Evolutionary conservation across 2,329 filamentous ascomycete genomes (phyloP).

Genomic region (Septoria linicola): DNA sequence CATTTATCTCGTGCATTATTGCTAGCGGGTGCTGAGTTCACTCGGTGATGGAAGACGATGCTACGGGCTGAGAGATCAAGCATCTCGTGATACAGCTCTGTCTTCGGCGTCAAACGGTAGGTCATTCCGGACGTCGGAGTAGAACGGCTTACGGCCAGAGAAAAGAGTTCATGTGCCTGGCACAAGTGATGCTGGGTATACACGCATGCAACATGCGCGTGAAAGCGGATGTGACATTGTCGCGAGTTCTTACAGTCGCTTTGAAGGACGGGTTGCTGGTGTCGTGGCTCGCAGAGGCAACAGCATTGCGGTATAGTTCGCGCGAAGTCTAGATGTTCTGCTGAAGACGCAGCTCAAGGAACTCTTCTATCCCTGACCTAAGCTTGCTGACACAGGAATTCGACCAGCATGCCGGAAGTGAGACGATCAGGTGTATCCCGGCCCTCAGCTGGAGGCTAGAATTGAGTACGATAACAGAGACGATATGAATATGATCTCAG

Average conservation of each 20-base stretch:
- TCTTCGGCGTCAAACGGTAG: neutral
- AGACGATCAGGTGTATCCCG: neutral
- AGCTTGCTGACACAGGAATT: neutral
- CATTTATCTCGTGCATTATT: too few relatives aligned
- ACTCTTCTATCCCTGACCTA: neutral
- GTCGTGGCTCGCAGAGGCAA: too few relatives aligned
- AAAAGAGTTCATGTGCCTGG: neutral
- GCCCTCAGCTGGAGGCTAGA: neutral
- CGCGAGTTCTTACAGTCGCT: neutral
- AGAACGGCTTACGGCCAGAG: constrained; percentile 1
- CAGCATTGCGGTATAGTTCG: too few relatives aligned
- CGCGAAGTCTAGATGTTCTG: too few relatives aligned
- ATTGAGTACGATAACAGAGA: neutral
- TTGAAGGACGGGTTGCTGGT: too few relatives aligned
- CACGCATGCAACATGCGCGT: neutral
- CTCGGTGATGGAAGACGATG: too few relatives aligned
- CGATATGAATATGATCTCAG: neutral
- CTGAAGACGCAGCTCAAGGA: neutral
- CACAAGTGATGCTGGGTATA: neutral
- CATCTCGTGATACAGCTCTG: too few relatives aligned
- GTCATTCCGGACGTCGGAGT: neutral
- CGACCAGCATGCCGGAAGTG: constrained; percentile 1
- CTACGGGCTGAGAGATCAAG: too few relatives aligned
- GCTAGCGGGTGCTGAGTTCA: too few relatives aligned
- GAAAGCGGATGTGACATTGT: neutral